These are phyloP conservation scores for Calonectria pseudoturangicola DNA, from an alignment of 2,329 filamentous ascomycete genomes.

Conservation along the genomic window DNA sequence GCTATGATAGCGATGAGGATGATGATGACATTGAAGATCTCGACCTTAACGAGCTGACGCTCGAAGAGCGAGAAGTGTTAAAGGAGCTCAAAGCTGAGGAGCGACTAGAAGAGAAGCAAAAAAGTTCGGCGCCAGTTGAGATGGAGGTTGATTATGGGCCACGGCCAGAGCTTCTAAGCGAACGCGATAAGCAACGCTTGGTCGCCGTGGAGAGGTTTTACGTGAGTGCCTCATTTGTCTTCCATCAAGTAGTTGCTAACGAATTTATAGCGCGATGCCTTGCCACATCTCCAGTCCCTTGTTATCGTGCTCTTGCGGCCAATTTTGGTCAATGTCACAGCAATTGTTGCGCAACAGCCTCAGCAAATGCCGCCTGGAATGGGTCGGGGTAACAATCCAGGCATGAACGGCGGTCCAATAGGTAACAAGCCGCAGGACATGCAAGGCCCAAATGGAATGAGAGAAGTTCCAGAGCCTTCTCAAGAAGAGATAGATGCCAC, in stretches of 20 bases:
- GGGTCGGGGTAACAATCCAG: slow-evolving; percentile 62
- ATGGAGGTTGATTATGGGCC: slow-evolving; percentile 68
- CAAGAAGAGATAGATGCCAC: slow-evolving; percentile 88
- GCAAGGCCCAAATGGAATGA: slow-evolving; percentile 57
- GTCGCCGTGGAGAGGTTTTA: slow-evolving; percentile 89
- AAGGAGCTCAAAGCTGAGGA: slow-evolving; percentile 64
- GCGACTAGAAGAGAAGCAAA: slow-evolving; percentile 52
- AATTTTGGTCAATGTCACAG: slow-evolving; percentile 89
- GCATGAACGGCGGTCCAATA: slow-evolving; percentile 63
- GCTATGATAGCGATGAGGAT: slow-evolving; percentile 80
- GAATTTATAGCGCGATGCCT: slow-evolving; percentile 75
- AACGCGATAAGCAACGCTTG: slow-evolving; percentile 78
- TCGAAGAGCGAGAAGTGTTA: slow-evolving; percentile 63
- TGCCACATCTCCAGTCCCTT: slow-evolving; percentile 93
- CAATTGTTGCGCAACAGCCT: slow-evolving; percentile 81
- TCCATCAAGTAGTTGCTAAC: slow-evolving; percentile 16
- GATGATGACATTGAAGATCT: slow-evolving; percentile 69
- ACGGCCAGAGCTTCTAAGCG: slow-evolving; percentile 66
- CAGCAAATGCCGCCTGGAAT: slow-evolving; percentile 67
- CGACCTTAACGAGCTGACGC: slow-evolving; percentile 66
- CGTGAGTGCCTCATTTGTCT: slow-evolving; percentile 71
- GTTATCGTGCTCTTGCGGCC: slow-evolving; percentile 95
- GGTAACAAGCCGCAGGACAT: slow-evolving; percentile 57
- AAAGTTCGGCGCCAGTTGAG: slow-evolving; percentile 45
- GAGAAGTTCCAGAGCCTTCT: slow-evolving; percentile 68